phyloP scores from a whole-genome alignment of 2,329 filamentous ascomycete genomes.

The Penicillium sp. region DNA sequence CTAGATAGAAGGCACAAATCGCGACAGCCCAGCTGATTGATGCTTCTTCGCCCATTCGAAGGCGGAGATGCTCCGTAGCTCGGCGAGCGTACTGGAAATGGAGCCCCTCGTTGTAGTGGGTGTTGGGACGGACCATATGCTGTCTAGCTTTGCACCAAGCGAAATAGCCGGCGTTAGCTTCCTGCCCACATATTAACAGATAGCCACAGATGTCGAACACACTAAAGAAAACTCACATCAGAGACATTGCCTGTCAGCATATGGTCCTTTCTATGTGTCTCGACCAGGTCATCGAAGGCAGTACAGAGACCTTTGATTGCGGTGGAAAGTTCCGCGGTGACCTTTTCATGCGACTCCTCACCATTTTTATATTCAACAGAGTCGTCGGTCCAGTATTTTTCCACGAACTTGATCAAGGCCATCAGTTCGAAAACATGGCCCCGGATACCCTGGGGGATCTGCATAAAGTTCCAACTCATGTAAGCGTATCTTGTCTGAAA shows the following conservation, averaged over 20 bases:
- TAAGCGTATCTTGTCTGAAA: not conserved
- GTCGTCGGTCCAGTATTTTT: not conserved
- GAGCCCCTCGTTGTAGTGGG: not conserved
- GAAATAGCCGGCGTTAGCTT: not conserved
- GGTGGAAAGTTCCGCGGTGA: rapidly evolving
- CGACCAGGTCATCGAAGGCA: not conserved
- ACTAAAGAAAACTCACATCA: not conserved
- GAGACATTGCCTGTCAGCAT: not conserved
- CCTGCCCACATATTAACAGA: not conserved
- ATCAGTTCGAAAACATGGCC: not conserved
- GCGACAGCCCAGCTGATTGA: not conserved
- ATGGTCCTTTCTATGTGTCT: not conserved
- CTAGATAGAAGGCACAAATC: not conserved
- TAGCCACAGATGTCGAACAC: not conserved
- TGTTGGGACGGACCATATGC: not conserved
- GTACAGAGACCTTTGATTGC: no score
- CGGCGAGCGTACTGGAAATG: not conserved
- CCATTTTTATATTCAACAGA: no score
- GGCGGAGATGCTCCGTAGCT: not conserved
- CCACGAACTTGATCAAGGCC: not conserved
- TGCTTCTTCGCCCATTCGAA: not conserved
- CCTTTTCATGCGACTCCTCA: no score
- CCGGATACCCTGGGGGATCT: not conserved
- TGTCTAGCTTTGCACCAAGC: not conserved
- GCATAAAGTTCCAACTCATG: not conserved